Evolutionary conservation across 1,284 basidiomycete genomes (phyloP), one percentile per base, ranked within the genome.

Genomic region (Lentinus polychrous): DNA sequence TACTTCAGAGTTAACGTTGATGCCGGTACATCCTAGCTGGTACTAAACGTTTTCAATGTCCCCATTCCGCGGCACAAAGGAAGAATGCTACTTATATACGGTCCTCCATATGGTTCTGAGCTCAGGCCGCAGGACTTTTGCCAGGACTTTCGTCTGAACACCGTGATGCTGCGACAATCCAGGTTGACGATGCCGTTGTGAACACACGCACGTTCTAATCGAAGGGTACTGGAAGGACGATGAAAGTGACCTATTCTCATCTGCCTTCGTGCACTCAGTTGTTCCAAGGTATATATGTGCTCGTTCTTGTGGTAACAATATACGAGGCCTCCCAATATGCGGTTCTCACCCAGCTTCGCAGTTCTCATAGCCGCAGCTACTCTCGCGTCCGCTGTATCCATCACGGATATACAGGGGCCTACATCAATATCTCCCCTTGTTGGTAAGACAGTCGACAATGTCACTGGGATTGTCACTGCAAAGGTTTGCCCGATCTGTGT

Each of bases 381-480:
- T 12, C 24, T 31, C 32, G 11, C 33, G 11, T 33, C 44, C 20
- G 55, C 54, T 3, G 54, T 56, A 27, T 52, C 27, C 40, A 64
- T 79, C 22, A 64, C 74, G 22, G 75, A 78, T 37, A 76, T 80
- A 32, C 76, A 82, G 62, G 80, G 80, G 10, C 52, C 61, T 17
- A 61, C 72, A 2, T 82, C 70, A 54, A 59, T 63, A 47, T 79
- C 77, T 14, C 73, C 79, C 34, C 63, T 75, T 24, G 59, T 51
- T 32, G 75, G 76, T 0, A 66, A 79, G 55, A 66, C 61, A 11
- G 74, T 83, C n/a, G 55, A 63, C 14, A 72, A 73, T 58, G 62
- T 81, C 17, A 73, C 70, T 23, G 79, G 76, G 12, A 53, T 76
- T 3, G 78, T 81, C 0, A 76, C 76, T 10, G 60, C 57, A 12